These are phyloP conservation scores for Trichomonas tenax DNA, from an alignment of 208 protist species.

Conservation along the genomic window DNA sequence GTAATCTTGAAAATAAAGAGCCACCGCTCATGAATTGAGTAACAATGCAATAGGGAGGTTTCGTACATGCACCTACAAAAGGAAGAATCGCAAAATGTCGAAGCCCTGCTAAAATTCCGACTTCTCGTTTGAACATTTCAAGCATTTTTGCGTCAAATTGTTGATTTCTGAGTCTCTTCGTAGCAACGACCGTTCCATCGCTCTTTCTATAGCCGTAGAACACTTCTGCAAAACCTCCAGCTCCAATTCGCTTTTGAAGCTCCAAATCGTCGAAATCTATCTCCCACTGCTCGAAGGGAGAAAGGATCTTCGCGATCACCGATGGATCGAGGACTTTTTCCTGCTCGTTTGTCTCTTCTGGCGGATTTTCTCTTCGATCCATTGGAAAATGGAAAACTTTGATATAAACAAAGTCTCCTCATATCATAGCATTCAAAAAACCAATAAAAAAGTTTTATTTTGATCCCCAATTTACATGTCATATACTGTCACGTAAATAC, in stretches of 20 bases:
- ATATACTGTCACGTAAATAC: too few species aligned
- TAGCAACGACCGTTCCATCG: not conserved
- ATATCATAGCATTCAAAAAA: too few species aligned
- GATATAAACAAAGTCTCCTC: too few species aligned
- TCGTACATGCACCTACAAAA: not conserved
- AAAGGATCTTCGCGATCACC: not conserved
- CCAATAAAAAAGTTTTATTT: too few species aligned
- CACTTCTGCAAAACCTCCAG: not conserved
- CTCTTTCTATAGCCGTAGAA: not conserved
- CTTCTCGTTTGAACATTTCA: conserved; percentile 20
- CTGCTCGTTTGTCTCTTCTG: not conserved
- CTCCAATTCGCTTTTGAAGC: not conserved
- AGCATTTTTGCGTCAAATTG: not conserved
- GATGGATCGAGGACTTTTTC: not conserved
- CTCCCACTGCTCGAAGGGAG: not conserved
- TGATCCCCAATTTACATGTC: too few species aligned
- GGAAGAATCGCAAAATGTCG: conserved; percentile 3
- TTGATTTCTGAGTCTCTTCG: not conserved
- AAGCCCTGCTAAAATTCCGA: not conserved
- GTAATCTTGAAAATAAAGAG: not conserved
- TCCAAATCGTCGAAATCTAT: not conserved
- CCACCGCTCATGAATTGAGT: not conserved
- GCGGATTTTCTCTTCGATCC: too few species aligned
- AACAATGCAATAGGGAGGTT: not conserved
- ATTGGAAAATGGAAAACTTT: too few species aligned